phyloP scores from a whole-genome alignment of 2,329 filamentous ascomycete genomes.

The Penicillium sp. region DNA sequence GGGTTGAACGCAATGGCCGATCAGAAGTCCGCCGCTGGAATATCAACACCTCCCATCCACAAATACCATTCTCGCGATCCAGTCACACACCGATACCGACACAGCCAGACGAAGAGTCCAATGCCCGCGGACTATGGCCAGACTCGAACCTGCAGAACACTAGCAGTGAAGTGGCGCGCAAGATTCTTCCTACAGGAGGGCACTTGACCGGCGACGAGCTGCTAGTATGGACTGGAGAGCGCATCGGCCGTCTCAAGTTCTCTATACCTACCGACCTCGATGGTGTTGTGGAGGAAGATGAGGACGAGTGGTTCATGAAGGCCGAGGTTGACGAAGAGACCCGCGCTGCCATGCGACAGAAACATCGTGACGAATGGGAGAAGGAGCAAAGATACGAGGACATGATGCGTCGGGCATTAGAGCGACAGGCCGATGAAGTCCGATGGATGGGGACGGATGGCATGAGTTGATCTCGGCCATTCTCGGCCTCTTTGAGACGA shows the following conservation, averaged over 20 bases:
- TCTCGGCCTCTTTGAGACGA: not conserved
- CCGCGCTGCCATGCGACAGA: constrained; percentile 40
- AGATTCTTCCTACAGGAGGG: constrained; percentile 69
- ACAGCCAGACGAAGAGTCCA: constrained; percentile 42
- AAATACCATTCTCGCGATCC: constrained; percentile 23
- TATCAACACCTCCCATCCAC: constrained; percentile 55
- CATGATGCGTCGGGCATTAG: constrained; percentile 75
- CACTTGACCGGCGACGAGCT: constrained; percentile 67
- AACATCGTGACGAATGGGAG: constrained; percentile 42
- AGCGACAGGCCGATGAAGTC: constrained; percentile 79
- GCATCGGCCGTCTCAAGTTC: constrained; percentile 74
- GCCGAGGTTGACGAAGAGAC: constrained; percentile 36
- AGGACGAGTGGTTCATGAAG: constrained; percentile 38
- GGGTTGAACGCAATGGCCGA: constrained; percentile 84
- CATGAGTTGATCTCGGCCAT: constrained; percentile 20
- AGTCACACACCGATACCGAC: constrained; percentile 18
- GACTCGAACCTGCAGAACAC: constrained; percentile 49
- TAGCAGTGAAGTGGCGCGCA: constrained; percentile 75
- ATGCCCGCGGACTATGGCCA: constrained; percentile 62
- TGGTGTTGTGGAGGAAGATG: constrained; percentile 46
- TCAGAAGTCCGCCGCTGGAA: constrained; percentile 62
- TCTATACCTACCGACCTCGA: constrained; percentile 51
- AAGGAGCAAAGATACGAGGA: constrained; percentile 64
- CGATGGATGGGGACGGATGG: constrained; percentile 68
- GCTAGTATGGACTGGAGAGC: constrained; percentile 86